Conservation (phyloP, 2,329 filamentous ascomycete species). For the Periconia sp. region DNA sequence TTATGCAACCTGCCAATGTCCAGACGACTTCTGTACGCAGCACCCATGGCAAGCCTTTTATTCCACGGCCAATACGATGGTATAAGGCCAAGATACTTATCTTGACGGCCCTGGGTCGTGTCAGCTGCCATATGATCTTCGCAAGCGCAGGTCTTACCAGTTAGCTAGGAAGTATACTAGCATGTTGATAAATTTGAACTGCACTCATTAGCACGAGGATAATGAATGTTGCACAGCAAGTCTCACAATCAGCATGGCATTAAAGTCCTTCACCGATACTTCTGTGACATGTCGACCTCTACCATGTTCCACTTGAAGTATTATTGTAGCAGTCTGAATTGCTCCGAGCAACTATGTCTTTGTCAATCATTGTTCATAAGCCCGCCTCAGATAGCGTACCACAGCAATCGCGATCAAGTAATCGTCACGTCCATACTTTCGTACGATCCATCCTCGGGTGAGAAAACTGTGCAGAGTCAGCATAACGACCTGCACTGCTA, state of each 20-base stretch:
- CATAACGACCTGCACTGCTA: background rate
- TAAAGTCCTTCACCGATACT: conserved; percentile 21
- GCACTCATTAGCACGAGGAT: background rate
- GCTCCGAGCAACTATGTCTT: conserved; percentile 22
- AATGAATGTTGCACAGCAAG: background rate
- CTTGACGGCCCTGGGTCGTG: conserved; percentile 29
- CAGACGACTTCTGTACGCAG: conserved; percentile 28
- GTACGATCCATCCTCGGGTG: conserved; percentile 31
- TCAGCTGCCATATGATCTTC: background rate
- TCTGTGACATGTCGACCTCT: conserved; percentile 26
- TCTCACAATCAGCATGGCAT: conserved; percentile 30
- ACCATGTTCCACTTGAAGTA: conserved; percentile 33
- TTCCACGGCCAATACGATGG: conserved; percentile 32
- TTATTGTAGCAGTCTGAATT: conserved; percentile 30
- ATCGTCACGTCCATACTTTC: conserved; percentile 33
- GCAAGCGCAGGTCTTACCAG: conserved; percentile 15
- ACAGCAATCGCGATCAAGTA: conserved; percentile 32
- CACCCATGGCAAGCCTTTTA: conserved; percentile 29
- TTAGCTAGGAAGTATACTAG: conserved; percentile 34
- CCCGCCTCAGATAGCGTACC: conserved; percentile 1
- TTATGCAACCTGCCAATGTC: conserved; percentile 25
- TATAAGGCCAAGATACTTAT: conserved; percentile 38
- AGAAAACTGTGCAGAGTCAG: conserved; percentile 23
- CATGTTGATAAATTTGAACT: conserved; percentile 37
- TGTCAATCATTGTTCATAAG: conserved; percentile 1